Evolutionary conservation across 495 filamentous ascomycete species (phyloP), one percentile per base, ranked within the genome.

Genomic region (Xylaria sp.): DNA sequence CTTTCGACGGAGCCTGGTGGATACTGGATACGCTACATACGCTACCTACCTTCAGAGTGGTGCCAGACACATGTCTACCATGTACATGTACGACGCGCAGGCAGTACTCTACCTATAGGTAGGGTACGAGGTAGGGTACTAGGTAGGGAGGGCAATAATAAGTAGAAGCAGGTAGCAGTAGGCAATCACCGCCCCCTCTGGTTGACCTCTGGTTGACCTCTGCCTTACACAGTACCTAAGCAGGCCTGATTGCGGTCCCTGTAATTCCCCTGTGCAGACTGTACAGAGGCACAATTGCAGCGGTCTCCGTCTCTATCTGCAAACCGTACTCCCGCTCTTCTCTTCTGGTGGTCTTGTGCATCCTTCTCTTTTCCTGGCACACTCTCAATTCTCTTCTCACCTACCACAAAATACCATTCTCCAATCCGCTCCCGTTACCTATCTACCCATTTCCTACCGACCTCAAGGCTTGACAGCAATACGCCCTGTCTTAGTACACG

Each of bases 261-360:
- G 62, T 66, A 37, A 44, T 52, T 43, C 59, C 59, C 59, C 59
- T 62, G 63, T 44, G 11, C 33, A 40, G 3, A 46, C 44, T 46
- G 11, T 35, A 14, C 55, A 33, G 29, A 35, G 33, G 41, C 40
- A 46, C 61, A 46, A 46, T 63, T 40, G 62, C 62, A 14, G 62
- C 37, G 24, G 35, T 57, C 21, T 41, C 48, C 9, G 15, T 53
- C 2, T 26, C 46, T 15, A 52, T 61, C 58, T 63, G 35, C 69
- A 66, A 66, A 66, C 50, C 61, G 44, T 55, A 15, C 69, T 71
- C 61, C 69, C 52, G 41, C 68, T 70, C 59, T 57, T 57, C 68
- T 70, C 55, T 19, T 63, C 67, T 35, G 40, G 33, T 70, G 68
- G 52, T 69, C 67, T 62, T 69, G 67, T 69, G 57, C 67, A 43